phyloP scores from a whole-genome alignment of 768 basidiomycete species.

The Filobasidium floriforme region DNA sequence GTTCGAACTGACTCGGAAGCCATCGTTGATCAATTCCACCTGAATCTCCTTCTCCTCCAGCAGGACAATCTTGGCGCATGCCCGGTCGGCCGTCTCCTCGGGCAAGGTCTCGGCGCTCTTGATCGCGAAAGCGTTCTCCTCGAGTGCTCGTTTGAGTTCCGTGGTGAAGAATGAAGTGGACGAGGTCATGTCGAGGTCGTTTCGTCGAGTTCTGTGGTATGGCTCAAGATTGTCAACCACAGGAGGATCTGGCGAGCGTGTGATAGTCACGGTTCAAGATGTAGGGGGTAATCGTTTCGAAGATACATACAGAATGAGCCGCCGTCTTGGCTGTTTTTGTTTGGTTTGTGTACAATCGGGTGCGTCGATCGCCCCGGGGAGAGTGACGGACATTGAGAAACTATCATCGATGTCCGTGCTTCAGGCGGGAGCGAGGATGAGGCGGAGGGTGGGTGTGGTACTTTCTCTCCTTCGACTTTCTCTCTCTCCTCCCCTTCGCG shows the following conservation, averaged over 20 bases:
- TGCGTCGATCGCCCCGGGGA: background rate
- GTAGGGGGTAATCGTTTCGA: background rate
- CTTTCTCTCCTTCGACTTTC: background rate
- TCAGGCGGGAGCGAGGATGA: background rate
- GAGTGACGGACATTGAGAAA: background rate
- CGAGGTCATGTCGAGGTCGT: background rate
- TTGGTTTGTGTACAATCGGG: background rate
- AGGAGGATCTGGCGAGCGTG: too few relatives aligned
- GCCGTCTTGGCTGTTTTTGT: too few relatives aligned
- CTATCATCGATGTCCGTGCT: background rate
- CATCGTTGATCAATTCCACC: background rate
- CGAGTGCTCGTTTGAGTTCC: background rate
- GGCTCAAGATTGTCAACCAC: too few relatives aligned
- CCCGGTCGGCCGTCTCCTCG: background rate
- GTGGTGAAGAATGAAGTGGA: background rate
- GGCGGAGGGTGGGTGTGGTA: background rate
- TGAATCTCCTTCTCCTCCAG: background rate
- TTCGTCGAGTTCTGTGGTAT: too few relatives aligned
- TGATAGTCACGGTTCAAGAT: too few relatives aligned
- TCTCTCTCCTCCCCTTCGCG: background rate
- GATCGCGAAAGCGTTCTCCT: slow-evolving; percentile 4
- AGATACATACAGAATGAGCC: too few relatives aligned
- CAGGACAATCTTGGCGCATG: background rate
- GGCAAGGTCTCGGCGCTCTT: background rate
- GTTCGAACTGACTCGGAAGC: background rate